Base-by-base conservation (phyloP, 805 yeast species). In the Saccharomycopsis olivae region DNA sequence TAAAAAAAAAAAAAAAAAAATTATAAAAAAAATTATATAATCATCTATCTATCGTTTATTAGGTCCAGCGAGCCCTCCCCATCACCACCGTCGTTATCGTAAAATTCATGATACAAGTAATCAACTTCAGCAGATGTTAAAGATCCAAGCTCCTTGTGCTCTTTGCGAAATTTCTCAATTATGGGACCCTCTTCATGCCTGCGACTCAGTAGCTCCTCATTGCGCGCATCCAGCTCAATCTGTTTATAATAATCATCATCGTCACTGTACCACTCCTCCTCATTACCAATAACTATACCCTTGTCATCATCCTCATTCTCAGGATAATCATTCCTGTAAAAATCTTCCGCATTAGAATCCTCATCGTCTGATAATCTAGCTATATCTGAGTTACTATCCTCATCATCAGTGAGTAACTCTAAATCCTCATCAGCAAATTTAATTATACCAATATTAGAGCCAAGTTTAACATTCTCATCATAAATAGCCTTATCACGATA, bases 261-360 rank as follows among this genome's bases (percentile, higher is more conserved):
- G 4, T 53, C 54, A n/a, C 59, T 66, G 29, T 56, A 58, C 13
- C 59, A 60, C 39, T 51, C 64, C 3, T 53, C 66, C 14, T 57
- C 62, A 18, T 57, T 59, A 9, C 62, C 62, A 33, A 58, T 55
- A 3, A 60, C 47, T 17, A 63, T 49, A 1, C 66, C 56, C 40
- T 48, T 35, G 49, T 61, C 76, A 8, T 75, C 86, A 51, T 83
- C 89, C 47, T 86, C 96, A 53, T 88, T 96, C 34, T 86, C 95
- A 0, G 97, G 97, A 53, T 89, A 89, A 53, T 89, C 97, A 58
- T 92, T 89, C 51, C 76, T 75, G 55, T 89, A 89, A 53, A 78
- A 88, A 40, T 83, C 86, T 60, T 89, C 98, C 16, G 95, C 95
- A 53, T 83, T 83, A 0, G 92, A 81, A 53, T 83, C 94, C 47